Evolutionary conservation across 2,329 filamentous ascomycete species (phyloP), one percentile per base, ranked within the genome.

Genomic region (Exserohilum rostratum): DNA sequence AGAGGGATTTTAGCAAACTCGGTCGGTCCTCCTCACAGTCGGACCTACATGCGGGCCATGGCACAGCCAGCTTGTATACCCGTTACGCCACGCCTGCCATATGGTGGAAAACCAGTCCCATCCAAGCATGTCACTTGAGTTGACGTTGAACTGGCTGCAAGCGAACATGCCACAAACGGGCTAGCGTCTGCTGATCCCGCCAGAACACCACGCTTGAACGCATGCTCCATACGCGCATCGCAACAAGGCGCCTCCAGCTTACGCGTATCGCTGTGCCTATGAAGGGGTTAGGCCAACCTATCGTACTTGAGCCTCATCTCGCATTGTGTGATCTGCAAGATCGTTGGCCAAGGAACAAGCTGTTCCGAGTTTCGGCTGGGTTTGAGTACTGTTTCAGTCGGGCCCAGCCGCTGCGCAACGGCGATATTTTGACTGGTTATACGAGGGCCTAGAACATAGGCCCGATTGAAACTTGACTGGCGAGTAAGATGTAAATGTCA

Each of bases 351-450:
- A 40, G 44, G 37, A 42, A 45, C 20, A 25, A 45, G 25, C 33
- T 47, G 13, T 50, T 48, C 35, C 54, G 45, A 40, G 67, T 70
- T 69, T 70, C 63, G 61, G 39, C 38, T 56, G 37, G 18, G 67
- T 70, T 69, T 68, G 67, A 67, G 56, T 40, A 35, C 47, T 30
- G 67, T 70, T 70, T 70, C 67, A 70, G 53, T 51, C 20, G 40
- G 46, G 15, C 27, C 10, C 40, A 45, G 37, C 52, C 44, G 47
- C 34, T 27, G 22, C 18, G 39, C 39, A 45, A 40, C 18, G 15
- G 42, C 46, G 33, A 20, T 50, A 6, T 25, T 18, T 50, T 50
- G 42, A 30, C 42, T 6, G 25, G 13, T n/a, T 11, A 50, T 9
- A 11, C 44, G 10, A 17, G 3, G 17, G 15, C 4, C 43, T 43